Conservation (phyloP, 768 basidiomycete genomes). For the Termitomyces sp. region DNA sequence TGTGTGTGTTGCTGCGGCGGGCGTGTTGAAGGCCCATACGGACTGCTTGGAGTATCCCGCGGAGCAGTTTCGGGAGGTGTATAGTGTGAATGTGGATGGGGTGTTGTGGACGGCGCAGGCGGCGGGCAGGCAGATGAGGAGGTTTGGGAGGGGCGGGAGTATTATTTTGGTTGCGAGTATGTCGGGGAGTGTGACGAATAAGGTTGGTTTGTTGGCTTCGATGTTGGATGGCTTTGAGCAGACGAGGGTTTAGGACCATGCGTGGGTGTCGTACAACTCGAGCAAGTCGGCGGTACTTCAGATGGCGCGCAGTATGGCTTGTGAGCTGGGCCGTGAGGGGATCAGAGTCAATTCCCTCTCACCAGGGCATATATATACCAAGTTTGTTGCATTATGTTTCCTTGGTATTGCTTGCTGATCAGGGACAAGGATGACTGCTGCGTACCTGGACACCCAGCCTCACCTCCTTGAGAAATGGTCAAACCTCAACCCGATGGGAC, state of each 20-base stretch:
- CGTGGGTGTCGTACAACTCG: conserved; percentile 73
- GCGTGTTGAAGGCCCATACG: conserved; percentile 53
- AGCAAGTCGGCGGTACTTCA: conserved; percentile 77
- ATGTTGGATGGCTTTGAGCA: no score
- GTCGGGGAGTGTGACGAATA: conserved; percentile 65
- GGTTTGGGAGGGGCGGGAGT: conserved; percentile 34
- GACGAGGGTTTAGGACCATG: conserved; percentile 48
- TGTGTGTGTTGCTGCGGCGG: conserved; percentile 74
- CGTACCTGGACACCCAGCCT: conserved; percentile 61
- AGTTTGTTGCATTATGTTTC: conserved; percentile 26
- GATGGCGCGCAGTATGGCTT: conserved; percentile 80
- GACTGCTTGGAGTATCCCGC: conserved; percentile 65
- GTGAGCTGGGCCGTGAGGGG: conserved; percentile 59
- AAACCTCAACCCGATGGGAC: conserved; percentile 59
- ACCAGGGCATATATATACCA: conserved; percentile 72
- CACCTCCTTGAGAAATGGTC: conserved; percentile 65
- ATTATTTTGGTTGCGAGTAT: conserved; percentile 49
- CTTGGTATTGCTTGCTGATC: background rate
- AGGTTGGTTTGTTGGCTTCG: conserved; percentile 28
- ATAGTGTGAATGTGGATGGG: conserved; percentile 47
- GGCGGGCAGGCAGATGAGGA: conserved; percentile 41
- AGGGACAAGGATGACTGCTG: conserved; percentile 61
- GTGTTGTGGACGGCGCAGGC: conserved; percentile 48
- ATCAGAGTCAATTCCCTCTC: conserved; percentile 77
- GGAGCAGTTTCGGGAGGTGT: conserved; percentile 56